Base-by-base conservation (phyloP, 2,329 filamentous ascomycete genomes). In the Mollisia scopiformis region DNA sequence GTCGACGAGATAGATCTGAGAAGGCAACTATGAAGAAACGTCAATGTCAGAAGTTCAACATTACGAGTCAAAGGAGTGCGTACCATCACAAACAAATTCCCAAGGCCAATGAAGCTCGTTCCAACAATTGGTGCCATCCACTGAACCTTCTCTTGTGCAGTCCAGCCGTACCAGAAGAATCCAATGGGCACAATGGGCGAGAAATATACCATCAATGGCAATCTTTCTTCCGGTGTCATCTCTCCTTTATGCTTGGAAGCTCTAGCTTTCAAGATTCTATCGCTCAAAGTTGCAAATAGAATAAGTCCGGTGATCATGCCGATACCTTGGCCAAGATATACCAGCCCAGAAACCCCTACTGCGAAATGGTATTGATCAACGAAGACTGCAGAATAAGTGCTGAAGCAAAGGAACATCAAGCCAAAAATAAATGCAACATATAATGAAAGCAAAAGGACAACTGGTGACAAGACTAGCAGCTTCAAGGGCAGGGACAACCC, bases 331-430 rank as follows among this genome's bases (percentile, higher is more conserved):
- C 76, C 72, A 13, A 77, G 61, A 68, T 78, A 81, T 35, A 74
- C 70, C 31, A 78, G 71, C 54, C 77, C 77, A 16, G 75, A 73
- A 27, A 68, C 71, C 0, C 77, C 66, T 2, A 74, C 71, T 0
- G 63, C 66, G 21, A 80, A 75, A 5, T 70, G 73, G 41, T 81
- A 80, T 0, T 73, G 75, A 2, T 72, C 53, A 21, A 75, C 72
- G 57, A 82, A 84, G 51, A 84, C 78, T 52, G 75, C 79, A 0
- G 76, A 73, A 68, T 79, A 82, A 1, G 82, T 80, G 2, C 79
- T 75, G 1, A 84, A 73, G 49, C 83, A 80, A 0, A 79, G 80
- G 67, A 84, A 84, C 0, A 84, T 70, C 0, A 81, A 73, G 28
- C 81, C 78, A 61, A 84, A 84, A 0, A 82, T 65, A 0, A 83